A percentile compares a stretch with the other conserved stretches of the same genome.
phyloP scores from a whole-genome alignment of 495 filamentous ascomycete species.

The Neurospora pannonica region DNA sequence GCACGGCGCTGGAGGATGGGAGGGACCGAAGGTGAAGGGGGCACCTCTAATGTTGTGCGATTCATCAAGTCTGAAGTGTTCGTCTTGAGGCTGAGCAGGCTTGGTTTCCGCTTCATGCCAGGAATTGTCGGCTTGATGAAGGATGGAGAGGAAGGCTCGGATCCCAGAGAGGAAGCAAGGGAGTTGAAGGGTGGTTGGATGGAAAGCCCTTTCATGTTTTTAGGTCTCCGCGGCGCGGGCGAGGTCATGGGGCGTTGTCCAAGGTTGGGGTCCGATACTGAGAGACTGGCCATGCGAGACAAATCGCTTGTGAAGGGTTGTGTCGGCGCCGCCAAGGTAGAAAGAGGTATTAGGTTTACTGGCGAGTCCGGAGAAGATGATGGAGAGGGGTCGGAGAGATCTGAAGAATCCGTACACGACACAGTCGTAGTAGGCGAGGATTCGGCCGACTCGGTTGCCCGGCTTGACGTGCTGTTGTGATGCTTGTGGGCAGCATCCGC shows the following conservation, averaged over 20 bases:
- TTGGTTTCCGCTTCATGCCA: slow-evolving; percentile 63
- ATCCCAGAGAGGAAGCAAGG: slow-evolving; percentile 37
- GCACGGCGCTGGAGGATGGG: slow-evolving; percentile 45
- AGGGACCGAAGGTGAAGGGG: slow-evolving; percentile 33
- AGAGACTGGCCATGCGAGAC: slow-evolving; percentile 35
- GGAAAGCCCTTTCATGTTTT: slow-evolving; percentile 90
- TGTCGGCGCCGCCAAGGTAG: slow-evolving; percentile 42
- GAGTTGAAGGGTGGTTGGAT: slow-evolving; percentile 63
- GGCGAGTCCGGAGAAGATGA: slow-evolving; percentile 87
- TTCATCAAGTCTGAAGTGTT: slow-evolving; percentile 40
- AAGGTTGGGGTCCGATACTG: slow-evolving; percentile 25
- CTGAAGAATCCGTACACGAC: slow-evolving; percentile 85
- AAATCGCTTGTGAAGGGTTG: slow-evolving; percentile 29
- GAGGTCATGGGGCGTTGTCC: slow-evolving; percentile 49
- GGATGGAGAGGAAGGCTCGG: slow-evolving; percentile 71
- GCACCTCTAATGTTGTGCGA: slow-evolving; percentile 32
- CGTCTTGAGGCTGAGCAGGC: slow-evolving; percentile 59
- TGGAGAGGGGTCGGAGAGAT: slow-evolving; percentile 81
- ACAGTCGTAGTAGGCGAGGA: slow-evolving; percentile 92
- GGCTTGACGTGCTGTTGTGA: slow-evolving; percentile 65
- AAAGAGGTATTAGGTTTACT: slow-evolving; percentile 50
- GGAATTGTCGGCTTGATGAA: slow-evolving; percentile 69
- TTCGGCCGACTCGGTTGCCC: slow-evolving; percentile 75
- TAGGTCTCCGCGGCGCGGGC: slow-evolving; percentile 63
- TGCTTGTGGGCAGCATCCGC: slow-evolving; percentile 42